These are phyloP conservation scores for Gastrodia elata DNA, from an alignment of 106 monocot species.

Conservation along the genomic window DNA sequence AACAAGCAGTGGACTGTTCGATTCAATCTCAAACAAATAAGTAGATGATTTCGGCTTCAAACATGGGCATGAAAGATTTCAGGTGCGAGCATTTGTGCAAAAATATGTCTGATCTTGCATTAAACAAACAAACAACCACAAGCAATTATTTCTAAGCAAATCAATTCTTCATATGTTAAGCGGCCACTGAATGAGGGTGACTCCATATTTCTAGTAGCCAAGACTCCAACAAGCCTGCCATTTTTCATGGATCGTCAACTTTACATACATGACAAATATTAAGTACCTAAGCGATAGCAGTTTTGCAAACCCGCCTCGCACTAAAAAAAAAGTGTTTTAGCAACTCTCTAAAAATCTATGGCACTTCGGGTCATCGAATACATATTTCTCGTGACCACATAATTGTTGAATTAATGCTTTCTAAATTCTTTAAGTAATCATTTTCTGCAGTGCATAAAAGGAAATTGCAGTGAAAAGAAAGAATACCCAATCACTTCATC, in stretches of 20 bases:
- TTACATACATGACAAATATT: not conserved
- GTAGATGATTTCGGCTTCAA: not conserved
- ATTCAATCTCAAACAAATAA: not conserved
- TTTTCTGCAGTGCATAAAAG: not conserved
- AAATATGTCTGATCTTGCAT: too few relatives aligned
- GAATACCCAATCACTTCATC: slow-evolving; percentile 92
- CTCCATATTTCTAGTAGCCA: not conserved
- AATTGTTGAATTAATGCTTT: not conserved
- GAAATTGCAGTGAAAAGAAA: not conserved
- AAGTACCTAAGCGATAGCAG: not conserved
- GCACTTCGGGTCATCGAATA: not conserved
- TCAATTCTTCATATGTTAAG: too few relatives aligned
- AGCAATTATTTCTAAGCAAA: too few relatives aligned
- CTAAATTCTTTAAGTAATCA: not conserved
- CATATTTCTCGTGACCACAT: not conserved
- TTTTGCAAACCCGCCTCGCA: not conserved
- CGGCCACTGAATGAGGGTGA: not conserved
- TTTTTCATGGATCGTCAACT: not conserved
- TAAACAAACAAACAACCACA: too few relatives aligned
- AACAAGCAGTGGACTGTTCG: not conserved
- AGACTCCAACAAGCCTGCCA: not conserved
- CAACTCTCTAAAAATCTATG: not conserved
- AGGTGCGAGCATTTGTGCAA: not conserved
- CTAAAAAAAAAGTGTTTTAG: not conserved
- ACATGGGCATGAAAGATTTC: not conserved